Evolutionary conservation across 202 grass and related monocot genomes (phyloP), one percentile per base, ranked within the genome.

Genomic region (Saccharum hybrid): DNA sequence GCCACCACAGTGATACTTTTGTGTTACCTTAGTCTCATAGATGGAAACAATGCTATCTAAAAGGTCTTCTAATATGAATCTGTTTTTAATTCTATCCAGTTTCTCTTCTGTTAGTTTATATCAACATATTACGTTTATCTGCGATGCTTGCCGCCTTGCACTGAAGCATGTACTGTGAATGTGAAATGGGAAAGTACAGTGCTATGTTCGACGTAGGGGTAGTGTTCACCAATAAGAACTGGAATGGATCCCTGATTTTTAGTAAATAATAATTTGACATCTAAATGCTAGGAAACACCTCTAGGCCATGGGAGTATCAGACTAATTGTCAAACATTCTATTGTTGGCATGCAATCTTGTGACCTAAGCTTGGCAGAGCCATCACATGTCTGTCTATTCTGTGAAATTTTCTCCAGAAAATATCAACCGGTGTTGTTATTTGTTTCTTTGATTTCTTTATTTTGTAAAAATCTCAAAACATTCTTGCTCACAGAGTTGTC

Each of bases 211-310:
- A 15, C 18, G 18, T 56, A 56, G 51, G 51, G 51, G 16, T 56
- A 56, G 16, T 56, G 51, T 4, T 78, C 8, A 78, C 78, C 64
- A 78, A 23, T 19, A 66, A 72, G 18, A 61, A 71, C 49, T 11
- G 2, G 4, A 56, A 16, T 54, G 21, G 56, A 60, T 60, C 19
- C 56, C 56, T 60, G 8, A 60, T 9, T 60, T 60, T 60, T 60
- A 43, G 41, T 70, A 77, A 31, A 43, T 8, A 5, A 40, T 13
- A 71, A 80, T 34, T 64, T 77, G 41, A 14, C 56, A 43, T 68
- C 10, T 82, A 52, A 10, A 23, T 42, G 11, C 70, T 48, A 83
- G 13, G 16, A 66, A 72, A 31, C 18, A 72, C 43, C 64, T 78
- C 22, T 13, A 65, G 57, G 41, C 41, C 63, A 49, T 49, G 46